These are phyloP conservation scores for Zygoascus biomembranicola DNA, from an alignment of 805 yeast genomes.

Conservation along the genomic window DNA sequence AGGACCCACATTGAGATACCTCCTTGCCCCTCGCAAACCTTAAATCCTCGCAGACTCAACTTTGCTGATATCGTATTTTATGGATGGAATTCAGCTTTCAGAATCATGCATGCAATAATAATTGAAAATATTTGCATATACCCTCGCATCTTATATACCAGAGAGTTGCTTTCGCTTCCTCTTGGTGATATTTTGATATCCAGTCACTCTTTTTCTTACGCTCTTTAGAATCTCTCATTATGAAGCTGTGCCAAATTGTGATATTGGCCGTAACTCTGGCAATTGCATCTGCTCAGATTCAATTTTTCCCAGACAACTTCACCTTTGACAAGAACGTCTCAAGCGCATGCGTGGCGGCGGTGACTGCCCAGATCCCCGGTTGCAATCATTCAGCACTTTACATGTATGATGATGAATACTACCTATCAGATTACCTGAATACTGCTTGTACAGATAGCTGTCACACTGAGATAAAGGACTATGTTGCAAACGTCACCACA, in stretches of 20 bases:
- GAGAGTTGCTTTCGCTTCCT: no score
- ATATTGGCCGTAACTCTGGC: background rate
- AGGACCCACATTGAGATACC: no score
- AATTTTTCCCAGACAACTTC: background rate
- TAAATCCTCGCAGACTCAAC: no score
- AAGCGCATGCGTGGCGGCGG: background rate
- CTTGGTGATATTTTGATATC: no score
- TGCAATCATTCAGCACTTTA: background rate
- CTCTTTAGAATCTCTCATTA: background rate
- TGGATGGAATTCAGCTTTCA: no score
- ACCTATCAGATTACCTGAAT: background rate
- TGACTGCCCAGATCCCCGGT: background rate
- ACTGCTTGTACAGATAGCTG: background rate
- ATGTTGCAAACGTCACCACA: background rate
- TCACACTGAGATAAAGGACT: background rate
- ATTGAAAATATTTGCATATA: no score
- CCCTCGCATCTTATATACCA: no score
- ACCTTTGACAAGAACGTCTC: background rate
- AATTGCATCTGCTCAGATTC: background rate
- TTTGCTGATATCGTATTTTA: no score
- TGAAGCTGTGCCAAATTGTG: background rate
- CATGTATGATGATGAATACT: background rate
- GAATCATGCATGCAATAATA: no score
- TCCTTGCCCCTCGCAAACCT: no score
- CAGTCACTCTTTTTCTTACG: no score